phyloP scores from a whole-genome alignment of 208 protist species.

The Borovskyia barvae region DNA sequence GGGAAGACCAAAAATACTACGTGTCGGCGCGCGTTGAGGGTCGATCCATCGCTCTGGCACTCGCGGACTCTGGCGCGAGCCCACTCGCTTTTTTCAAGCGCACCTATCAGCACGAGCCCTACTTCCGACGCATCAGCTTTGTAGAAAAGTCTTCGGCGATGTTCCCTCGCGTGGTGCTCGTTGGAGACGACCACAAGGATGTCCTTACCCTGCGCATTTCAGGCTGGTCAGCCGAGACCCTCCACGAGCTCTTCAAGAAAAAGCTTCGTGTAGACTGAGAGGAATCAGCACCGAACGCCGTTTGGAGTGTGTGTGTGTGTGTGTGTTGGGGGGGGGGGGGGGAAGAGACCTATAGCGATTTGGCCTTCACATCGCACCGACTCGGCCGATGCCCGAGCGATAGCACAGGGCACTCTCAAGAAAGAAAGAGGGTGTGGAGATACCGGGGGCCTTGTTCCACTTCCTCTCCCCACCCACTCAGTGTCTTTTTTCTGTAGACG shows the following conservation, averaged over 20 bases:
- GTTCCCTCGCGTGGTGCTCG: slow-evolving; percentile 25
- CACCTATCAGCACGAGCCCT: slow-evolving; percentile 8
- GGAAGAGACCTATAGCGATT: no score
- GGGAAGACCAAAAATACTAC: background rate
- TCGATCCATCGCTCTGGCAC: background rate
- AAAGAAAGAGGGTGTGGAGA: no score
- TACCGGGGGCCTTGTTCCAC: no score
- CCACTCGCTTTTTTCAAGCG: slow-evolving; percentile 3
- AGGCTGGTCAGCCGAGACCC: slow-evolving; percentile 29
- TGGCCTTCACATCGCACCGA: no score
- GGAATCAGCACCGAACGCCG: no score
- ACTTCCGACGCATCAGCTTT: slow-evolving; percentile 17
- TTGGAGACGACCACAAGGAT: slow-evolving; percentile 6
- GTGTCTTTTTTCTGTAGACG: no score
- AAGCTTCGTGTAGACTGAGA: slow-evolving; percentile 16
- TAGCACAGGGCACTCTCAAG: no score
- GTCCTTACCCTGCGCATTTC: slow-evolving; percentile 19
- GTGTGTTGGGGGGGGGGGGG: background rate
- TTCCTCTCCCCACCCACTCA: no score
- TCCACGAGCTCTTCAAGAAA: slow-evolving; percentile 34
- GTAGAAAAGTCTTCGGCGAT: background rate
- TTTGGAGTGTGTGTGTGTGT: background rate
- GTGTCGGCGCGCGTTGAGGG: slow-evolving; percentile 10
- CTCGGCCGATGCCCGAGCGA: no score
- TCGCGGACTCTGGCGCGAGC: background rate